These are phyloP conservation scores for Kitagawia praeruptora DNA, from an alignment of 129 eudicot genomes.

Conservation along the genomic window DNA sequence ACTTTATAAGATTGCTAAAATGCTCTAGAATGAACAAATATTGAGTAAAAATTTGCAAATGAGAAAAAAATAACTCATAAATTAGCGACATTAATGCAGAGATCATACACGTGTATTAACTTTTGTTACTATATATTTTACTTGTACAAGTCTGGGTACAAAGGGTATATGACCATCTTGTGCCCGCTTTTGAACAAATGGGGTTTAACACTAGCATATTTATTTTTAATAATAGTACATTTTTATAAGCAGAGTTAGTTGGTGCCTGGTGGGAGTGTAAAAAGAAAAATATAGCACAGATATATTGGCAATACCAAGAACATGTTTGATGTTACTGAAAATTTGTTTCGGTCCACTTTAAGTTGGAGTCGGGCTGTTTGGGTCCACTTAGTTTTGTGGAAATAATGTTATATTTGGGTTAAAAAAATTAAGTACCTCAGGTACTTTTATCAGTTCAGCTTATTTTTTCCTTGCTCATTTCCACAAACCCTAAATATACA, in stretches of 20 bases:
- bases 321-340: no score
- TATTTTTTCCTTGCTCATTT: no score
- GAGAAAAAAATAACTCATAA: neutral
- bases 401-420: no score
- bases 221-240: no score
- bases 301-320: neutral
- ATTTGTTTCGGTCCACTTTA: no score
- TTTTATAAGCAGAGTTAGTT: neutral
- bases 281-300: no score
- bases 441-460: no score
- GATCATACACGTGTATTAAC: neutral
- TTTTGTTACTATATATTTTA: neutral
- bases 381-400: no score
- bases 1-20: conserved; percentile 80
- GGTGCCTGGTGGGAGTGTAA: neutral
- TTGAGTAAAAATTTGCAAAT: neutral
- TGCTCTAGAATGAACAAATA: conserved; percentile 44
- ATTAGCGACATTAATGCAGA: neutral
- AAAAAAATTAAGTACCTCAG: no score
- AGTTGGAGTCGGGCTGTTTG: no score
- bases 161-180: neutral
- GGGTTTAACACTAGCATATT: neutral
- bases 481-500: no score
- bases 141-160: neutral
- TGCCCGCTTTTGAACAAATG: neutral